Conservation (phyloP, 2,329 filamentous ascomycete genomes). For the Xylaria hypoxylon region DNA sequence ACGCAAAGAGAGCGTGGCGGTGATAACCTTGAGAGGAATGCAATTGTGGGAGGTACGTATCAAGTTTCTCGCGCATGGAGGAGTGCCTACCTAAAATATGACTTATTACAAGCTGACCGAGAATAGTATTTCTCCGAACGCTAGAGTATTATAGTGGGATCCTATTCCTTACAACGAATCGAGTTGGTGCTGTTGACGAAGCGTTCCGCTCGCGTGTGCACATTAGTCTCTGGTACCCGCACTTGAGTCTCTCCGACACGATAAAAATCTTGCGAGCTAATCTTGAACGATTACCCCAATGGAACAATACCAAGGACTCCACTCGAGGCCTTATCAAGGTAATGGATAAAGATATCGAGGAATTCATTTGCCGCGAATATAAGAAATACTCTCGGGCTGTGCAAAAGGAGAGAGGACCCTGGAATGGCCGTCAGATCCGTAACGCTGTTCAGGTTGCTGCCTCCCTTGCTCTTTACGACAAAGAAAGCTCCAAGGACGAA, state of each 20-base stretch:
- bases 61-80: no score
- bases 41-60: conserved; percentile 9
- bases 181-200: conserved; percentile 56
- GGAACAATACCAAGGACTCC: no score
- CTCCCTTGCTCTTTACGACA: neutral
- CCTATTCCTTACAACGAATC: conserved; percentile 56
- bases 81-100: neutral
- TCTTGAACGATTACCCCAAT: conserved; percentile 2
- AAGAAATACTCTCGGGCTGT: neutral
- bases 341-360: conserved; percentile 11
- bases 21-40: conserved; percentile 5
- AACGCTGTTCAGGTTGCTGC: conserved; percentile 32
- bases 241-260: conserved; percentile 31
- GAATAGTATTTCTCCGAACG: conserved; percentile 23
- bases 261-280: conserved; percentile 14
- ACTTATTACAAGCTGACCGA: neutral
- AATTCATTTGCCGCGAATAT: neutral
- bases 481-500: neutral
- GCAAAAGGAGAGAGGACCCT: conserved; percentile 12
- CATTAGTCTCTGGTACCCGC: conserved; percentile 51
- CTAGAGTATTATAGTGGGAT: conserved; percentile 54
- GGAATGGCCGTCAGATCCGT: conserved; percentile 46
- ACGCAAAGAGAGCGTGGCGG: conserved; percentile 16
- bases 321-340: conserved; percentile 26
- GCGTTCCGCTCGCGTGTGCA: conserved; percentile 55